Conservation (phyloP, 2,329 filamentous ascomycete species). For the Paramyrothecium sp. region DNA sequence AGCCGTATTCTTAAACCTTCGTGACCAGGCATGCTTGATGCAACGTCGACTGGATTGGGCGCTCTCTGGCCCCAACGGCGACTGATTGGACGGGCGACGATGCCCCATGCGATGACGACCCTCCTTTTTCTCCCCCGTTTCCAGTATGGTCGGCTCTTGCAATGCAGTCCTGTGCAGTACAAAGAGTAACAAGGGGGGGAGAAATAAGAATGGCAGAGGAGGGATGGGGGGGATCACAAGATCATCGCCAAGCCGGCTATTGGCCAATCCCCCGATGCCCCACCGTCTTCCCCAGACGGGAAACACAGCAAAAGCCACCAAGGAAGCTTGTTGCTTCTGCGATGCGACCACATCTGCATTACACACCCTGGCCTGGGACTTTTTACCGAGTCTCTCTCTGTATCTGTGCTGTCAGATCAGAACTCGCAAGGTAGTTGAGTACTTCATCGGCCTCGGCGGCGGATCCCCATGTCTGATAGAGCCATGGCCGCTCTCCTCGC, state of each 20-base stretch:
- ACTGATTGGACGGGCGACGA: neutral
- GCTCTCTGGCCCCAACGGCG: too few species aligned
- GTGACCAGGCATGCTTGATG: neutral
- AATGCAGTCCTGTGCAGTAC: neutral
- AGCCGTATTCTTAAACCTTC: neutral
- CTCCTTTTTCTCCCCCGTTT: too few species aligned
- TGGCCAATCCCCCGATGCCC: neutral
- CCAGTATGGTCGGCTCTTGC: neutral
- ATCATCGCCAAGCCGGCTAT: neutral
- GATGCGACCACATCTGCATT: too few species aligned
- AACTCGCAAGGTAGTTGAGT: too few species aligned
- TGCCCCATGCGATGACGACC: too few species aligned
- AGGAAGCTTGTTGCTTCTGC: too few species aligned
- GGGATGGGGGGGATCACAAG: neutral
- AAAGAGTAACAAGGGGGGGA: neutral
- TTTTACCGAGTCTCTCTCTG: too few species aligned
- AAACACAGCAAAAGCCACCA: neutral
- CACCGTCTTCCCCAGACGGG: neutral
- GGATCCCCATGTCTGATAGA: too few species aligned
- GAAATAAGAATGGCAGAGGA: neutral
- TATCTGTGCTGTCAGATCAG: too few species aligned
- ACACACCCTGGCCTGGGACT: too few species aligned
- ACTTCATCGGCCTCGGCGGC: too few species aligned
- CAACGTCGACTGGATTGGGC: neutral
- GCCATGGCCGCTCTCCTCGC: neutral